Base-by-base conservation (phyloP, 2,329 filamentous ascomycete genomes). In the Davidsoniella australis region DNA sequence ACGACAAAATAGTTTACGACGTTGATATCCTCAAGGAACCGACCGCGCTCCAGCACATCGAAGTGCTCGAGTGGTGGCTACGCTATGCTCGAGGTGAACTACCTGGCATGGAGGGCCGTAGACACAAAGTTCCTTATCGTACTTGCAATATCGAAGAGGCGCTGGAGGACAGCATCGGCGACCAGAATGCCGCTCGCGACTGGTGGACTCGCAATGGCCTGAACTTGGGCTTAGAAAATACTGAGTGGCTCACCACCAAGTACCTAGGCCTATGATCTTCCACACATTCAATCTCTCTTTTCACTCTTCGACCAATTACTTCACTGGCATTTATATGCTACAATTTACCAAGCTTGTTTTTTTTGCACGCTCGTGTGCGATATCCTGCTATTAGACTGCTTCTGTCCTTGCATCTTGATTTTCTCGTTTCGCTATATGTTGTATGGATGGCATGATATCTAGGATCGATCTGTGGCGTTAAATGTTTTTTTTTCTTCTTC, bases 91-190 rank as follows among this genome's bases (percentile, higher is more conserved):
- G 73, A 48, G 70, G 74, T 45, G 68, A 72, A 57, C 64, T 75
- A 29, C 67, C 67, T 1, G 71, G 68, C 39, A 75, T 70, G 72
- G 64, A 69, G 39, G 72, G 72, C 14, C 65, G 69, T 29, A 67
- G 67, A 54, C 71, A 88, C 56, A 73, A 76, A 47, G 87, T 95
- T 23, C 86, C 94, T 63, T 95, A 94, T 64, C 88, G 89, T 62
- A 94, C 86, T 1, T 94, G 87, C 62, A 87, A 94, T 62, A 91
- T 96, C 54, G 88, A 95, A 62, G 89, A 95, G 64, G 88, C 88
- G 0, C 71, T 95, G 38, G 88, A 95, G 61, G 88, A 94, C 61
- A 85, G 85, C 18, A 75, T 89, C 45, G 75, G 75, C 7, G 79
- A 82, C 49, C 82, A 86, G 54, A 76, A 79, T 55, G 73, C 74